phyloP scores from a whole-genome alignment of 2,329 filamentous ascomycete species.

The Cladosporium cucumerinum region DNA sequence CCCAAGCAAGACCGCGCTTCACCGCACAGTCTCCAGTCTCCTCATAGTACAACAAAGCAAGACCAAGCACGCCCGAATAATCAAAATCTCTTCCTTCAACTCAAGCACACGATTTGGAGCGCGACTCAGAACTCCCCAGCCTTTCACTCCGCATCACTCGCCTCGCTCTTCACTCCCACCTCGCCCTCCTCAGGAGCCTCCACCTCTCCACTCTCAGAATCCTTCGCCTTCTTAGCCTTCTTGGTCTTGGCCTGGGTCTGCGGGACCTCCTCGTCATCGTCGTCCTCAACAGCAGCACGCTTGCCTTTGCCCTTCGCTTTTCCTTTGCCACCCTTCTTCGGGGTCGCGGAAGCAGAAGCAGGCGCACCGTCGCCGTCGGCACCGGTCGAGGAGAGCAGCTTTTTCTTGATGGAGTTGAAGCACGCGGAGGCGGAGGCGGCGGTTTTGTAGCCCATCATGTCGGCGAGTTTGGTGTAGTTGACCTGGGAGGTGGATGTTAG shows the following conservation, averaged over 20 bases:
- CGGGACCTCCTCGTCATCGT: slow-evolving; percentile 21
- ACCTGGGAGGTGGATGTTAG: slow-evolving; percentile 15
- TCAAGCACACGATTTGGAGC: neutral
- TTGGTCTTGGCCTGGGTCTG: slow-evolving; percentile 20
- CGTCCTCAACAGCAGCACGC: neutral
- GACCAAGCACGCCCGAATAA: neutral
- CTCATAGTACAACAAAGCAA: neutral
- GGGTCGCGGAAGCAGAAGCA: neutral
- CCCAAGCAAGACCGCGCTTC: neutral
- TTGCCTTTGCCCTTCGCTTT: neutral
- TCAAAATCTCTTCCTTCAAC: neutral
- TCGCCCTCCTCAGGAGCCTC: neutral
- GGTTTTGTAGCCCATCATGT: slow-evolving; percentile 23
- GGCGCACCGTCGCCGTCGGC: neutral
- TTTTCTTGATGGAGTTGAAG: slow-evolving; percentile 19
- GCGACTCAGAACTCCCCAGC: neutral
- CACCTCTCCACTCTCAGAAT: neutral
- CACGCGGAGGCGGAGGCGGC: slow-evolving; percentile 18
- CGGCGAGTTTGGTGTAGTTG: slow-evolving; percentile 24
- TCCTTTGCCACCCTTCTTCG: slow-evolving; percentile 5
- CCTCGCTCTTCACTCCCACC: neutral
- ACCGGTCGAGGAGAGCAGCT: slow-evolving; percentile 15
- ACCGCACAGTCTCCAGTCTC: neutral
- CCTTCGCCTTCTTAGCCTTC: neutral
- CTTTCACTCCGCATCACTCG: neutral